Evolutionary conservation across 106 monocot species (phyloP), one percentile per base, ranked within the genome.

Genomic region (Xerophyta viscosa): DNA sequence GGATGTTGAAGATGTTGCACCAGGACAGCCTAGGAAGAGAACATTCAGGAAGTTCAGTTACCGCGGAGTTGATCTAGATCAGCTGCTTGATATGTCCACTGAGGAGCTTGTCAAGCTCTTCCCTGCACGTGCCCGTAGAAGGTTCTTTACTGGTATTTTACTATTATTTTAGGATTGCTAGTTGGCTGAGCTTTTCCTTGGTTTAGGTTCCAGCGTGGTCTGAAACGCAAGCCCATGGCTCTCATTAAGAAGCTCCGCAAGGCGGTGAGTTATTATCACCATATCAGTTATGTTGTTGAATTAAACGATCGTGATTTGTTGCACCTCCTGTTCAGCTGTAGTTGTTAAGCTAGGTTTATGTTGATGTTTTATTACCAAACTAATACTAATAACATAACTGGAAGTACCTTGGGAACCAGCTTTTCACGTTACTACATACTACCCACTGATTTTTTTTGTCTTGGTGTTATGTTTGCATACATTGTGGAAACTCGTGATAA

Each of bases 221-320:
- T 91, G 46, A 85, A 91, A 75, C 65, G 84, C 81, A 77, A 91
- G 69, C 91, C 91, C 8, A 81, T 91, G 91, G 91, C 91, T 41
- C 64, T 91, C 37, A 78, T 91, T 37, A 91, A 86, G 78, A 91
- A 86, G 70, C 80, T 91, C 2, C 75, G 86, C 51, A 91, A 86
- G 66, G 91, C 91, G 68, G 91, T 86, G 64, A 27, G 81, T 37
- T 12, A 20, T 4, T 4, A 37, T 33, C 27, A 23, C 9, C 8
- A 42, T 22, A 3, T 8, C 15, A 39, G 20, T 2, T 10, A 14
- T 0, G 41, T 21, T 23, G 0, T 24, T 44, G 1, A 17, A 20
- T 46, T 2, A 13, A 2, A 2, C n/a, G 2, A 17, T 2, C 33
- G 5, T 33, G 5, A 33, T 33, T 33, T 33, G 33, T 33, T 33